Percentiles rank a stretch among this genome's conserved stretches.
phyloP scores from a whole-genome alignment of 1,284 basidiomycete genomes.

The Malassezia brasiliensis region DNA sequence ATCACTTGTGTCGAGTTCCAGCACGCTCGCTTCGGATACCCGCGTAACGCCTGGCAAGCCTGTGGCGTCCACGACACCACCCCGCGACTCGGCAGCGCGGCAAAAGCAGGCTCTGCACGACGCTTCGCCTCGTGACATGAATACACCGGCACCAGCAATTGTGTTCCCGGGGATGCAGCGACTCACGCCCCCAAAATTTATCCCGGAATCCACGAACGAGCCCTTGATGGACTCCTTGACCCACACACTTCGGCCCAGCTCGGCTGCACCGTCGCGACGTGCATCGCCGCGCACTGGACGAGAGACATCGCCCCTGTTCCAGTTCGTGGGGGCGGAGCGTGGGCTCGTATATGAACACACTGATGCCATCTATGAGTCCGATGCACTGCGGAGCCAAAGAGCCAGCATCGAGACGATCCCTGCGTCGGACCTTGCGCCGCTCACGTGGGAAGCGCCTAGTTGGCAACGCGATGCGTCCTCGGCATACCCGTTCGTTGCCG shows the following conservation, averaged over 20 bases:
- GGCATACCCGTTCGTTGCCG: no score
- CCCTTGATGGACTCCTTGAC: no score
- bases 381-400: neutral
- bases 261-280: neutral
- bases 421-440: neutral
- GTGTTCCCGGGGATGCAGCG: neutral
- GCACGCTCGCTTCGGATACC: neutral
- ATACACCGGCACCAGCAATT: neutral
- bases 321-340: neutral
- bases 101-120: neutral
- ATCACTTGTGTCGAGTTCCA: neutral
- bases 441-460: no score
- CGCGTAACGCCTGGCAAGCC: neutral
- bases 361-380: neutral
- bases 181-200: neutral
- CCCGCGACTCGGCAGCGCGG: neutral
- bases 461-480: no score
- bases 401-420: constrained; percentile 1
- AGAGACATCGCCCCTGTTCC: neutral
- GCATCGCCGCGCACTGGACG: no score
- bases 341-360: neutral
- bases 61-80: no score
- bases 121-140: neutral
- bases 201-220: no score
- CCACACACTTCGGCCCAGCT: no score